Evolutionary conservation across 257 asterid species (phyloP).

Genomic region (Rauvolfia tetraphylla): DNA sequence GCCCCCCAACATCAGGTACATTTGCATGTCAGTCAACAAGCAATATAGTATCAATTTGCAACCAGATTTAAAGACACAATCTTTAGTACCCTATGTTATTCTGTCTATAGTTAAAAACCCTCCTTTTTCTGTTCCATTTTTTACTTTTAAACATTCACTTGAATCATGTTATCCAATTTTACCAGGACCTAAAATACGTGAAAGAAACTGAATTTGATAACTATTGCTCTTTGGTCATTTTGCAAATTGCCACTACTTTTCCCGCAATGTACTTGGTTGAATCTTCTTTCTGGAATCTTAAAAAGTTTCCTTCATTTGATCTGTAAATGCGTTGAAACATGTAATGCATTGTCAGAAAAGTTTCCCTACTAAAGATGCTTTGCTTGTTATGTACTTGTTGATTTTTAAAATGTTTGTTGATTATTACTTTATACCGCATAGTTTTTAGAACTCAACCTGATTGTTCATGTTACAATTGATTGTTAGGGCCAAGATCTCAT

Average conservation of each 20-base stretch:
- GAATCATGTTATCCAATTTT: not conserved
- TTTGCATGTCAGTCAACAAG: not conserved
- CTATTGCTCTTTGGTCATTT: not conserved
- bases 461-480: not conserved
- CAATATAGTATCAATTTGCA: not conserved
- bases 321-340: not conserved
- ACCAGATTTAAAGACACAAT: not conserved
- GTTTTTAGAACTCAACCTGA: not conserved
- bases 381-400: not conserved
- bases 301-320: not conserved
- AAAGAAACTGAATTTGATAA: not conserved
- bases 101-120: not conserved
- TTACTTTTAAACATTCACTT: not conserved
- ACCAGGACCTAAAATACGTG: not conserved
- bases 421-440: not conserved
- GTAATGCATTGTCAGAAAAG: too few species aligned
- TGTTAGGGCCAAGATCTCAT: slow-evolving; percentile 81
- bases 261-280: not conserved
- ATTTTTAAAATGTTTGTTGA: not conserved
- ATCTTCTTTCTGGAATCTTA: not conserved
- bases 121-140: not conserved
- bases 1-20: not conserved
- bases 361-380: not conserved
- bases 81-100: not conserved
- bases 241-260: not conserved